Evolutionary conservation across 192 early-diverging fungal genomes (phyloP).

Genomic region (Radiomyces spectabilis): DNA sequence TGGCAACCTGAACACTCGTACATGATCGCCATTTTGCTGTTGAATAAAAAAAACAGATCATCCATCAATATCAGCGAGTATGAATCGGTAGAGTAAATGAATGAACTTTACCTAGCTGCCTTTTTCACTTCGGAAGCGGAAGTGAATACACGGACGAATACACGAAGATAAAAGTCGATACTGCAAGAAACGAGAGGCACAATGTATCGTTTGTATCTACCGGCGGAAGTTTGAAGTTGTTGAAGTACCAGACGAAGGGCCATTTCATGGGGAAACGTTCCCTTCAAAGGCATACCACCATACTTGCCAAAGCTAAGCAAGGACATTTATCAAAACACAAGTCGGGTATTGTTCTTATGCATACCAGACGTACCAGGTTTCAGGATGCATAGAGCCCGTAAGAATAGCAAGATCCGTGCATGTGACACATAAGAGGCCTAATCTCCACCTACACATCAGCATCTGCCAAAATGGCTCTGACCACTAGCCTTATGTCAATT

Average conservation of each 20-base stretch:
- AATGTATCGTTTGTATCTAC: conserved; percentile 77
- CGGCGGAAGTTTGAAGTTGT: conserved; percentile 75
- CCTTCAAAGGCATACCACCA: conserved; percentile 82
- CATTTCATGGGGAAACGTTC: conserved; percentile 92
- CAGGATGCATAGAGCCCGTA: conserved; percentile 83
- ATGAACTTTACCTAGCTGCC: conserved; percentile 49
- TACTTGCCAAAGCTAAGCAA: conserved; percentile 82
- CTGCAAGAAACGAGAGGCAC: conserved; percentile 85
- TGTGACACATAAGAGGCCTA: conserved; percentile 90
- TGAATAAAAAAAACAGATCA: background rate
- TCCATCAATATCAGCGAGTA: too few species aligned
- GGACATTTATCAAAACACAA: background rate
- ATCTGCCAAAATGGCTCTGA: background rate
- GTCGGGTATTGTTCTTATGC: too few species aligned
- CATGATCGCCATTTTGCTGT: conserved; percentile 72
- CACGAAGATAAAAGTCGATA: conserved; percentile 96
- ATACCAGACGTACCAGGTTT: conserved; percentile 71
- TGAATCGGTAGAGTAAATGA: too few species aligned
- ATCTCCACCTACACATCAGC: conserved; percentile 40
- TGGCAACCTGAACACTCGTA: conserved; percentile 85
- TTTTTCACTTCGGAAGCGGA: conserved; percentile 70
- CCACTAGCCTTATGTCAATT: too few species aligned
- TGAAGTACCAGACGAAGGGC: conserved; percentile 85
- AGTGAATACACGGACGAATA: conserved; percentile 87
- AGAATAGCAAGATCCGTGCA: conserved; percentile 97